phyloP scores from a whole-genome alignment of 257 asterid genomes.

The Solanum sejunctum region DNA sequence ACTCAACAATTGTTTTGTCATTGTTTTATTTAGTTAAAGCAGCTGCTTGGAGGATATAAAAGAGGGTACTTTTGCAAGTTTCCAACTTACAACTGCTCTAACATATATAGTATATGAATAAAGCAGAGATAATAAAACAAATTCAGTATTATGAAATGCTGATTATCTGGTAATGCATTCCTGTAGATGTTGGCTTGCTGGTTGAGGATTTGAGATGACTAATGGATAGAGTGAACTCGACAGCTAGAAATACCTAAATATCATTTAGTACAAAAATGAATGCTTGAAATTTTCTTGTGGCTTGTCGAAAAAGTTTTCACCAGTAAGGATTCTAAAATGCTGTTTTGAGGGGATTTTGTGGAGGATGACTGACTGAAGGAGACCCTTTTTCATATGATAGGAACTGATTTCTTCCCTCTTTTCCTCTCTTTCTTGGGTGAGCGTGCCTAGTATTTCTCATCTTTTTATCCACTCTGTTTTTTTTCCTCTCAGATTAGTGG shows the following conservation, averaged over 20 bases:
- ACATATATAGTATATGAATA: not conserved
- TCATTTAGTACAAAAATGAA: not conserved
- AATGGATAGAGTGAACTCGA: not conserved
- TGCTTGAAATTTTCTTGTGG: not conserved
- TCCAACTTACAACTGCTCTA: not conserved
- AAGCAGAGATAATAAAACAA: not conserved
- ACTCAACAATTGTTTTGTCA: not conserved
- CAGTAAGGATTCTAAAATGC: not conserved
- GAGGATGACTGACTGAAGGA: not conserved
- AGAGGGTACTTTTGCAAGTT: not conserved
- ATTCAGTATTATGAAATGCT: not conserved
- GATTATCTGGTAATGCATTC: not conserved
- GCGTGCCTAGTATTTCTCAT: not conserved
- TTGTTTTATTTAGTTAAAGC: not conserved
- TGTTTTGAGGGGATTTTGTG: not conserved
- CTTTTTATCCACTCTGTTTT: not conserved
- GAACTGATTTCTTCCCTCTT: not conserved
- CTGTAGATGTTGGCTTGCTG: not conserved
- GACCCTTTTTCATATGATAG: not conserved
- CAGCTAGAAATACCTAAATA: not conserved
- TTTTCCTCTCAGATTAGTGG: constrained; percentile 52
- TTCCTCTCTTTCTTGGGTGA: not conserved
- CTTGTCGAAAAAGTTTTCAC: not conserved
- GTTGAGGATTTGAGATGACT: not conserved
- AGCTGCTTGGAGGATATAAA: not conserved